These are phyloP conservation scores for Cystofilobasidium ferigula DNA, from an alignment of 768 basidiomycete genomes.

Conservation along the genomic window DNA sequence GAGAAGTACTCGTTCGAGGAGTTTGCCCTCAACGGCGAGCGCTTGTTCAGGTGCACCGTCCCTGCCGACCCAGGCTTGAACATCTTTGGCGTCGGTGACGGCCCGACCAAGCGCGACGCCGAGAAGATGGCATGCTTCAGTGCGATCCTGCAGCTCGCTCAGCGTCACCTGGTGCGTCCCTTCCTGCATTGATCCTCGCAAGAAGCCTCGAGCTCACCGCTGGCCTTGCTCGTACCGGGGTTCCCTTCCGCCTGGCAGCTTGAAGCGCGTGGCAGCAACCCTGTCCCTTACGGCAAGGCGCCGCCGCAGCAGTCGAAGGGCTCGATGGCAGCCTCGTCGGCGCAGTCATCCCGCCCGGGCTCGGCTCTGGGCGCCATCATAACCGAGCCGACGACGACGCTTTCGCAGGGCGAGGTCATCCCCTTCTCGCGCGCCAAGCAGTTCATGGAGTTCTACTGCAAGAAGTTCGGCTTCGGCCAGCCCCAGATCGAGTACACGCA, in stretches of 20 bases:
- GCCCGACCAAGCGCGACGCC: conserved; percentile 51
- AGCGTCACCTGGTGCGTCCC: conserved; percentile 52
- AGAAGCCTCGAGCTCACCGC: not conserved
- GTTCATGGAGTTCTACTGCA: conserved; percentile 94
- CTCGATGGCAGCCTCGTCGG: not conserved
- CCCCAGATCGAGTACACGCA: conserved; percentile 50
- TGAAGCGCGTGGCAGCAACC: not conserved
- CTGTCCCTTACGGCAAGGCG: not conserved
- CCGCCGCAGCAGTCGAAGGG: not conserved
- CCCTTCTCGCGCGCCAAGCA: conserved; percentile 61
- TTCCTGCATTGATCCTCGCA: not conserved
- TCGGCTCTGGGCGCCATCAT: conserved; percentile 2
- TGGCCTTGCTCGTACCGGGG: not conserved
- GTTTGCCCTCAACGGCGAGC: conserved; percentile 35
- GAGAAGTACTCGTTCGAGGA: conserved; percentile 36
- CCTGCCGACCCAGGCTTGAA: conserved; percentile 30
- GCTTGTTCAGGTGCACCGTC: conserved; percentile 41
- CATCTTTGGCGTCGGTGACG: conserved; percentile 56
- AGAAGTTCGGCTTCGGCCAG: conserved; percentile 58
- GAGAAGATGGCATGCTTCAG: conserved; percentile 65
- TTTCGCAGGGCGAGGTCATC: conserved; percentile 57
- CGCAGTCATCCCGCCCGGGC: not conserved
- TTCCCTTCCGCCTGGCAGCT: too few species aligned
- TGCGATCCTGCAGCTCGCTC: conserved; percentile 59
- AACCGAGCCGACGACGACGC: conserved; percentile 33